These are phyloP conservation scores for Haematococcus sp. DNA, from an alignment of 139 green algal genomes.

Conservation along the genomic window DNA sequence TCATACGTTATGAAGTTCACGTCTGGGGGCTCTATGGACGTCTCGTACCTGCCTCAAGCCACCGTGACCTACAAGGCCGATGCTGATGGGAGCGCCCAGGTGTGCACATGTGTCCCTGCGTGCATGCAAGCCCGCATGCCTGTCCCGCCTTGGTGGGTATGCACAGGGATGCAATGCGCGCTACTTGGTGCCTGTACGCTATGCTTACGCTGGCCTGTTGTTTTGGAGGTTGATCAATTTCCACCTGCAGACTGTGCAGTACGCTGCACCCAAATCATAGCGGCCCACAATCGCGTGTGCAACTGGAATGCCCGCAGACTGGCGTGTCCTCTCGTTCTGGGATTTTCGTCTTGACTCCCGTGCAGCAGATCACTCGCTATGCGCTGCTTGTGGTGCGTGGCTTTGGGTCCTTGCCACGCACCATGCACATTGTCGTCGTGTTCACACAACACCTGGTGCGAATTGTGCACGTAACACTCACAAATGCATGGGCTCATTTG, in stretches of 20 bases:
- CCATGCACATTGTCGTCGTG: no score
- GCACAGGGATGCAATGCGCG: no score
- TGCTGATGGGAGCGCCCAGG: background rate
- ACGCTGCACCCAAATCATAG: no score
- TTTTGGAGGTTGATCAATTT: no score
- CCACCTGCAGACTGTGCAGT: no score
- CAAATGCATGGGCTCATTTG: no score
- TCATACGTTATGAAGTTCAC: constrained; percentile 12
- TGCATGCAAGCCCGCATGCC: background rate
- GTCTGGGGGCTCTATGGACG: background rate
- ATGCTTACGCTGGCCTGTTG: no score
- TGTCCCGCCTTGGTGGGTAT: background rate
- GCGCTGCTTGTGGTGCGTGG: constrained; percentile 8
- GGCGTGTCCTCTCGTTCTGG: background rate
- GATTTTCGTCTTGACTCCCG: constrained; percentile 10
- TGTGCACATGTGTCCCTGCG: background rate
- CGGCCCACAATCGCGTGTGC: no score
- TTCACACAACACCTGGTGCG: no score
- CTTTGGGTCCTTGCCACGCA: background rate
- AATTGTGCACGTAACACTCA: no score
- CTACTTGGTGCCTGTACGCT: no score
- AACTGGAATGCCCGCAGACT: no score
- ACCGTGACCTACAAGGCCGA: constrained; percentile 10
- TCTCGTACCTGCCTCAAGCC: background rate
- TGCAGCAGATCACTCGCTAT: constrained; percentile 12